Conservation (phyloP, 768 basidiomycete genomes). For the Pleurotus ostreatus region DNA sequence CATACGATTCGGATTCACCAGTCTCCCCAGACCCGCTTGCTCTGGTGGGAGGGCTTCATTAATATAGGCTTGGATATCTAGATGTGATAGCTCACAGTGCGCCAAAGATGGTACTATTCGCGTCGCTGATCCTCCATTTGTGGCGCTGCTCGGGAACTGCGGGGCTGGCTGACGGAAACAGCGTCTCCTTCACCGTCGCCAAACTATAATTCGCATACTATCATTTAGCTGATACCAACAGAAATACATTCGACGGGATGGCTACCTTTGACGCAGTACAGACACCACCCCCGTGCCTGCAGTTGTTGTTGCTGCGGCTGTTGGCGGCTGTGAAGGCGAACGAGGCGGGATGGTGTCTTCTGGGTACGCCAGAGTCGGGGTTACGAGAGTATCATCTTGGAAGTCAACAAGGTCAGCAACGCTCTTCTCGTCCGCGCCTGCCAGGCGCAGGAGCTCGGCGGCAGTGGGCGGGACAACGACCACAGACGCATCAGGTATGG, state of each 20-base stretch:
- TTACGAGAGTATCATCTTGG: constrained; percentile 24
- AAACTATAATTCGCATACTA: constrained; percentile 24
- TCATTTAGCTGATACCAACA: not conserved
- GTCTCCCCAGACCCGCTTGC: not conserved
- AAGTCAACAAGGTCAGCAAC: constrained; percentile 50
- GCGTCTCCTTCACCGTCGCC: constrained; percentile 36
- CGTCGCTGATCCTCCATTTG: constrained; percentile 15
- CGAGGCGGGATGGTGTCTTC: not conserved
- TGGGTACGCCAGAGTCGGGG: not conserved
- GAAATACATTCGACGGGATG: not conserved
- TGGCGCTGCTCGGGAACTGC: constrained; percentile 13
- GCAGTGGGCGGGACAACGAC: constrained; percentile 27
- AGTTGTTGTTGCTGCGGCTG: constrained; percentile 5
- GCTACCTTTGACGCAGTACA: not conserved
- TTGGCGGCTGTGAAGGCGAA: no score
- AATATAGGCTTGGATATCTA: constrained; percentile 7
- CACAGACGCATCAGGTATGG: not conserved
- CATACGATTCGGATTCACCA: constrained; percentile 24
- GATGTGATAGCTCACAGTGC: constrained; percentile 45
- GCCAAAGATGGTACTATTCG: constrained; percentile 64
- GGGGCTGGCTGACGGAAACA: constrained; percentile 36
- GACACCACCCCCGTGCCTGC: not conserved
- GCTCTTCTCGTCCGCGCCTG: constrained; percentile 36
- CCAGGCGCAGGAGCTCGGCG: constrained; percentile 45
- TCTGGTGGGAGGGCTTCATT: not conserved